These are phyloP conservation scores for Calocybe gangraenosa DNA, from an alignment of 768 basidiomycete genomes.

Conservation along the genomic window DNA sequence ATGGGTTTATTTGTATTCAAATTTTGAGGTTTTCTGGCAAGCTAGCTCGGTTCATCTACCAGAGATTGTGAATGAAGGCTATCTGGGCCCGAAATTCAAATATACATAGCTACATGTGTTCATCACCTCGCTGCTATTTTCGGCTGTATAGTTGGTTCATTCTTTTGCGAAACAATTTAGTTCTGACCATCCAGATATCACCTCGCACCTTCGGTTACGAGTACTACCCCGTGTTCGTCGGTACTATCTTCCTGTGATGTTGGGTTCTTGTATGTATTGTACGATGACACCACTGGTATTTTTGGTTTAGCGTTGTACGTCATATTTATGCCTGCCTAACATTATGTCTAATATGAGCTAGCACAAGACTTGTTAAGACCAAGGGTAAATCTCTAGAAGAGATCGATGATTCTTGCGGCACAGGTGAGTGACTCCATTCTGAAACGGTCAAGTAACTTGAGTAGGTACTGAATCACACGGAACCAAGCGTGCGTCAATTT, in stretches of 20 bases:
- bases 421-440: too few relatives aligned
- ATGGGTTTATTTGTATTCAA: not conserved
- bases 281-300: not conserved
- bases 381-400: conserved; percentile 5
- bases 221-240: conserved; percentile 10
- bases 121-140: conserved; percentile 1
- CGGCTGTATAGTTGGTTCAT: not conserved
- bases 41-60: conserved; percentile 5
- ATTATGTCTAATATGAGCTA: not conserved
- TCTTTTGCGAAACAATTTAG: not conserved
- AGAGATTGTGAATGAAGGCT: conserved; percentile 10
- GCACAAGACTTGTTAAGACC: not conserved
- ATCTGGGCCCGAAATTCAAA: conserved; percentile 8
- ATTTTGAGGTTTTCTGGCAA: conserved; percentile 7
- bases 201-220: conserved; percentile 8
- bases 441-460: too few relatives aligned
- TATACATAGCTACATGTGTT: conserved; percentile 4
- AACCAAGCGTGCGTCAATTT: too few relatives aligned
- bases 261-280: not conserved
- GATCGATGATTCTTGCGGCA: conserved; percentile 25
- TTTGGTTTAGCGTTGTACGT: conserved; percentile 3
- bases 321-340: too few relatives aligned
- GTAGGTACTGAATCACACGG: too few relatives aligned
- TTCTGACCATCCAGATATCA: conserved; percentile 8
- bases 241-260: conserved; percentile 6